Conservation (phyloP, 2,329 filamentous ascomycete species). For the Orbilia blumenaviensis region DNA sequence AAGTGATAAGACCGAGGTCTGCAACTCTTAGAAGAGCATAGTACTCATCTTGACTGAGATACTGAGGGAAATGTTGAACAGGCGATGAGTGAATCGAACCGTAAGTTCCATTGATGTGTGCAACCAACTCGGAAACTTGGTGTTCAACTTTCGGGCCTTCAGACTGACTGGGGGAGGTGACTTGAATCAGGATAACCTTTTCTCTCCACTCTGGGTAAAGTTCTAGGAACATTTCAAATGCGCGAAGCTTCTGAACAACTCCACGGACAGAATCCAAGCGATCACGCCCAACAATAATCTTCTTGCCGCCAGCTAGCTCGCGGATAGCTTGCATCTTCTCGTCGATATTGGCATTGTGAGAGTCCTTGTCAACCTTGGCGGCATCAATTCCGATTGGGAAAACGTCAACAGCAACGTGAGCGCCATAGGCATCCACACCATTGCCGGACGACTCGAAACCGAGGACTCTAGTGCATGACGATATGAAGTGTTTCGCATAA, state of each 20-base stretch:
- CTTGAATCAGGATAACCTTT: constrained; percentile 91
- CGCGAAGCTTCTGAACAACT: constrained; percentile 94
- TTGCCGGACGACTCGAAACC: constrained; percentile 68
- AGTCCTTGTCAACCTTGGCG: constrained; percentile 80
- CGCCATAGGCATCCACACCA: constrained; percentile 87
- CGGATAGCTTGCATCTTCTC: constrained; percentile 77
- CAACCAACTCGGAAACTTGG: constrained; percentile 88
- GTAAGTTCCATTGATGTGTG: constrained; percentile 88
- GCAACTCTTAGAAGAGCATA: constrained; percentile 90
- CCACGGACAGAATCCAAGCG: constrained; percentile 91
- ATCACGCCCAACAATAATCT: constrained; percentile 93
- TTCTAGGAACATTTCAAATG: constrained; percentile 90
- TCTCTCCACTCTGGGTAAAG: constrained; percentile 90
- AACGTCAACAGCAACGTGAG: constrained; percentile 87
- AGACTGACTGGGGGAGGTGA: constrained; percentile 86
- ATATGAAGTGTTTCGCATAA: constrained; percentile 92
- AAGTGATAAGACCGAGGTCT: constrained; percentile 93
- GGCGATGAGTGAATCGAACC: constrained; percentile 89
- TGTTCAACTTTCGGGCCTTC: constrained; percentile 84
- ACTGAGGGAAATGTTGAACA: constrained; percentile 94
- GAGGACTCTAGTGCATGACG: constrained; percentile 88
- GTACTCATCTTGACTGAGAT: constrained; percentile 88
- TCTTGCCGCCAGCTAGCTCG: constrained; percentile 84
- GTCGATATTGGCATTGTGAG: constrained; percentile 73
- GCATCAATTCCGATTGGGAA: constrained; percentile 96